Conservation (phyloP, 2,329 filamentous ascomycete genomes). For the Penicillium sp. region DNA sequence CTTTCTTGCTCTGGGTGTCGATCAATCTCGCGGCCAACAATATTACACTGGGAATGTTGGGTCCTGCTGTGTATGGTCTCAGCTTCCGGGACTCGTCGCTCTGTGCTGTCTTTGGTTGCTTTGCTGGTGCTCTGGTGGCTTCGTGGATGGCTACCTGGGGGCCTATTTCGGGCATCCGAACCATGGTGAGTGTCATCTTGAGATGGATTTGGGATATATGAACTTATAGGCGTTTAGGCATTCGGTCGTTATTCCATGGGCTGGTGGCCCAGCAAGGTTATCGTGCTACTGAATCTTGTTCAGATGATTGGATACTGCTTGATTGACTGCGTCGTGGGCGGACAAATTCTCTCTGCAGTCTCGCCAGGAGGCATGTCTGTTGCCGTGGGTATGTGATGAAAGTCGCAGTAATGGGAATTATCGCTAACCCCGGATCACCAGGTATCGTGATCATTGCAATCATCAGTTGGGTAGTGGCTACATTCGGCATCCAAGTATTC, state of each 20-base stretch:
- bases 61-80: constrained; percentile 55
- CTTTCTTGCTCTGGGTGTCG: constrained; percentile 57
- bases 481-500: constrained; percentile 64
- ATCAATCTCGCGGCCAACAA: constrained; percentile 62
- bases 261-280: constrained; percentile 61
- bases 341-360: constrained; percentile 65
- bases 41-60: constrained; percentile 60
- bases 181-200: constrained; percentile 45
- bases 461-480: constrained; percentile 60
- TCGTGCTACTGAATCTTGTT: constrained; percentile 60
- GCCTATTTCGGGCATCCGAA: constrained; percentile 57
- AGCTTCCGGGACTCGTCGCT: constrained; percentile 56
- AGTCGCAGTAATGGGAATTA: too few relatives aligned
- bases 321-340: constrained; percentile 62
- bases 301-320: constrained; percentile 59
- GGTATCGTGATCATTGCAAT: constrained; percentile 60
- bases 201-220: not conserved
- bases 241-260: constrained; percentile 60
- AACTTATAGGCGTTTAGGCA: constrained; percentile 35
- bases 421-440: constrained; percentile 13
- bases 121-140: constrained; percentile 53
- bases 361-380: constrained; percentile 57
- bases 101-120: constrained; percentile 54
- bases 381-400: constrained; percentile 50
- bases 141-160: constrained; percentile 62